Conservation (phyloP, 345 rosid genomes). For the Noccaea bulbosa region DNA sequence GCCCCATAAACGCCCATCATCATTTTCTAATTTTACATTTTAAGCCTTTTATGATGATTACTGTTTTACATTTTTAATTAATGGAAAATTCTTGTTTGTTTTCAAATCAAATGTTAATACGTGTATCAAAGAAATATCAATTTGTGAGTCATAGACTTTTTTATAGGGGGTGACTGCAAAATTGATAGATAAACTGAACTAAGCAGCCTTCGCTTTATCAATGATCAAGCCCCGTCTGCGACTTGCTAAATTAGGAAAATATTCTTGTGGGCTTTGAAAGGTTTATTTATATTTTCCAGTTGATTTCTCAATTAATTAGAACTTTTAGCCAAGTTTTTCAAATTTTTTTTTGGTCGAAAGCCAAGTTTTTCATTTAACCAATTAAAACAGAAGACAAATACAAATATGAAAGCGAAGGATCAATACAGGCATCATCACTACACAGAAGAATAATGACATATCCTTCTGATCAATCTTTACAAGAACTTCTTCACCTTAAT, state of each 20-base stretch:
- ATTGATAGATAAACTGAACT: constrained; percentile 10
- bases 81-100: too few species aligned
- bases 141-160: neutral
- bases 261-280: constrained; percentile 34
- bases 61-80: too few species aligned
- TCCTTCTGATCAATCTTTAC: constrained; percentile 21
- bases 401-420: constrained; percentile 19
- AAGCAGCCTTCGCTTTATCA: neutral
- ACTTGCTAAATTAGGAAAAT: constrained; percentile 27
- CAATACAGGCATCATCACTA: constrained; percentile 27
- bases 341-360: too few species aligned
- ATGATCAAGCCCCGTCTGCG: constrained; percentile 22
- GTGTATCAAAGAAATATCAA: too few species aligned
- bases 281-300: constrained; percentile 25
- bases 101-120: too few species aligned
- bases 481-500: constrained; percentile 1
- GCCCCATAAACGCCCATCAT: constrained; percentile 17
- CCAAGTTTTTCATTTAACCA: constrained; percentile 10
- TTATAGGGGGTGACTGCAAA: neutral
- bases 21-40: too few species aligned
- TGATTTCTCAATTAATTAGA: constrained; percentile 21
- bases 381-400: constrained; percentile 9
- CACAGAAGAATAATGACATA: constrained; percentile 27
- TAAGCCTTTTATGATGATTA: too few species aligned
- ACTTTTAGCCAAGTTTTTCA: constrained; percentile 7